Evolutionary conservation across 495 filamentous ascomycete genomes (phyloP), one percentile per base, ranked within the genome.

Genomic region (Xylaria cubensis): DNA sequence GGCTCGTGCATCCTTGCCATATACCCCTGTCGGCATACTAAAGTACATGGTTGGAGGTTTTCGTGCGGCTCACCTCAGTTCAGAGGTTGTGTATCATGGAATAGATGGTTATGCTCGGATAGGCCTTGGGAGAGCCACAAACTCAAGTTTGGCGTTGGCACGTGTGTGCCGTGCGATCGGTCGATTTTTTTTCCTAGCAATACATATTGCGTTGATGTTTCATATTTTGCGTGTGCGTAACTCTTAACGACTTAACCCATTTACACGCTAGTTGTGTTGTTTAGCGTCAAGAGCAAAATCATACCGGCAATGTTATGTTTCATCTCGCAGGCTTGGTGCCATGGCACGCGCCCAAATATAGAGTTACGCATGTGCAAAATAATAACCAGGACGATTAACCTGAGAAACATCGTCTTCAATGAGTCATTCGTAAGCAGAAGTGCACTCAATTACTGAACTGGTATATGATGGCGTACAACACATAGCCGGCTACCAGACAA

Each of bases 141-240:
- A 39, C 24, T 61, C 50, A 61, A 51, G 41, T 67, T 58, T 64
- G 61, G 58, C 50, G 42, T 72, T 61, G 46, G 63, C 63, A 72
- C 39, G 50, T 29, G 10, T 61, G 70, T 64, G 63, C 69, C 51
- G 58, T 67, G 62, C 70, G 19, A 55, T 72, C 42, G 53, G 63
- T 72, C 70, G 56, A 39, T 24, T 66, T 48, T 39, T 29, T 64
- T 44, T 24, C 58, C 56, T 48, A 58, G 51, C 48, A 71, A 71
- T 77, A 77, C 73, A 72, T 63, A 64, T 67, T 74, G 70, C 68
- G 71, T 76, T 74, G 62, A 26, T 56, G 42, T 56, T 21, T 46
- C 29, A 65, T 73, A 13, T 17, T 62, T 39, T 39, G 42, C 29
- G 58, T 17, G 24, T 42, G 46, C 59, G 59, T 71, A 59, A 71